Base-by-base conservation (phyloP, 2,329 filamentous ascomycete species). In the Ophiosphaerella narmari region DNA sequence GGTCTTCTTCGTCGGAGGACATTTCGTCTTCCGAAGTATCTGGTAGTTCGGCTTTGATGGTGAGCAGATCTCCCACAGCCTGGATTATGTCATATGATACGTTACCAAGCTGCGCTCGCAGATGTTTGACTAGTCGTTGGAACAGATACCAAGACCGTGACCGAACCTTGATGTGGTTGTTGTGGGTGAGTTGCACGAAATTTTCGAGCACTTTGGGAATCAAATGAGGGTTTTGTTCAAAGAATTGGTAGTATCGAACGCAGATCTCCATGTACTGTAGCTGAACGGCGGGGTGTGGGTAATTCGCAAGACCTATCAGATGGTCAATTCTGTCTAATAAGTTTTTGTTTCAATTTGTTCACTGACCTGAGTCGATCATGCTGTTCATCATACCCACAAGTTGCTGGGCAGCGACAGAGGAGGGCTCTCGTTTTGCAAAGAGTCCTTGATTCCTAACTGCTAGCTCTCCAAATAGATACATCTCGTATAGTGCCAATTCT, bases 181-280 rank as follows among this genome's bases (percentile, higher is more conserved):
- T 91, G 67, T 97, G 95, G 3, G 94, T 90, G 40, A 97, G 83
- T 11, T 87, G 85, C 39, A 99, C 90, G 73, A 99, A 97, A 68
- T 88, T 91, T 66, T 97, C 91, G 36, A 99, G 80, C 1, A 94
- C 91, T 57, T 87, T 88, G 2, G 90, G 90, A 42, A 97, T 95
- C 53, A 90, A 86, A 18, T 87, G 80, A 26, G 86, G 81, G 67
- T 96, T 89, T 48, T 86, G 85, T 68, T 97, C 92, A 70, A 99
- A 97, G 73, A 97, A 96, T 24, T 86, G 84, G 70, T 88, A 90
- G 75, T 99, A 99, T 43, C 94, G 87, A 47, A 96, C 92, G 72
- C 92, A 96, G 32, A 96, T 96, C 73, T 99, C 94, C 92, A 99
- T 97, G 69, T 96, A 99, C 75, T 97, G 91, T 18, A 99, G 80